A percentile compares a stretch with the other conserved stretches of the same genome.
Evolutionary conservation across 768 basidiomycete species (phyloP).

Genomic region (Termitomyces sp.): DNA sequence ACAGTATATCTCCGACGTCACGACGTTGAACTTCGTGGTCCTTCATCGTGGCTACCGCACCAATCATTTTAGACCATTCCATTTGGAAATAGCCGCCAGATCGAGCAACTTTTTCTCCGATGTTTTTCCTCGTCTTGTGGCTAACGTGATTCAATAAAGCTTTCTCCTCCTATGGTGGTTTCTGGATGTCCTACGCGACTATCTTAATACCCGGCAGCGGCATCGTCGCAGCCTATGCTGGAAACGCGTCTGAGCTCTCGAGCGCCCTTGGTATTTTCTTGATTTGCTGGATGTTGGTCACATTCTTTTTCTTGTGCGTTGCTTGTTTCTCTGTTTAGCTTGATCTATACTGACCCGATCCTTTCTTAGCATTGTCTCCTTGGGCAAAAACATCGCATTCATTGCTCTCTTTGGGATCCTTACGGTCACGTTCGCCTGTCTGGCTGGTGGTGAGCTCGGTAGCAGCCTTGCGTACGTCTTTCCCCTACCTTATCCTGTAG

Average conservation of each 20-base stretch:
- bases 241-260: constrained; percentile 30
- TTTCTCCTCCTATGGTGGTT: constrained; percentile 79
- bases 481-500: background rate
- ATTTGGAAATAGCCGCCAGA: background rate
- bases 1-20: background rate
- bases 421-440: constrained; percentile 34
- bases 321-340: background rate
- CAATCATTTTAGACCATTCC: background rate
- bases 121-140: background rate
- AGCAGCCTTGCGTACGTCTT: constrained; percentile 22
- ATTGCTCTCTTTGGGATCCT: constrained; percentile 33
- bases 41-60: background rate
- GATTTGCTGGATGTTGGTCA: constrained; percentile 68
- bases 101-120: constrained; percentile 1
- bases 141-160: constrained; percentile 36
- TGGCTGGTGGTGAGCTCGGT: constrained; percentile 35
- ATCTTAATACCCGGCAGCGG: constrained; percentile 71
- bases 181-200: constrained; percentile 81
- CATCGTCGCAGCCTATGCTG: constrained; percentile 46
- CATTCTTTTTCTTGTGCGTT: constrained; percentile 60
- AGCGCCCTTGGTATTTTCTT: constrained; percentile 71
- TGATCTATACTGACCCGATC: background rate
- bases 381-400: constrained; percentile 36
- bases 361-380: constrained; percentile 26
- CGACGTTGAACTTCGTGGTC: background rate